Base-by-base conservation (phyloP, 2,329 filamentous ascomycete species). In the Penicillium capsulatum region DNA sequence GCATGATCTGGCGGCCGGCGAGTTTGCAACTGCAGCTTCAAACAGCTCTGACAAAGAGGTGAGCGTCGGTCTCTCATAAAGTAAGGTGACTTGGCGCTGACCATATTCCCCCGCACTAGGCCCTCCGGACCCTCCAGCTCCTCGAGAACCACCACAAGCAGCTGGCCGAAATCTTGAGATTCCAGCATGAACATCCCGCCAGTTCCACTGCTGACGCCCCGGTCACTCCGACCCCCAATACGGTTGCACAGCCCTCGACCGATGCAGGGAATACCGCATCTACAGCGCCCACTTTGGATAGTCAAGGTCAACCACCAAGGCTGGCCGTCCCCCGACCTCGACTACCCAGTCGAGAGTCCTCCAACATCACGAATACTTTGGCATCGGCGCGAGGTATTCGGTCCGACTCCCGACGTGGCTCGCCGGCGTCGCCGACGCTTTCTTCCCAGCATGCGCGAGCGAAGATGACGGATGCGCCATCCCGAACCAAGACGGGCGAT, bases 141-240 rank as follows among this genome's bases (percentile, higher is more conserved):
- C 81, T 98, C 42, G 88, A 96, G 65, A 77, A 86, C 48, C 88
- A 98, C 63, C 92, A 98, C 63, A 79, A 81, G 51, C 82, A 81
- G 47, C 81, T 97, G 9, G 88, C 90, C 11, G 80, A 84, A 48
- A 79, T 96, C 29, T 78, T 97, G 48, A 84, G 84, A 57, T 77
- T 84, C 30, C 83, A 86, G 26, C 68, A 73, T 61, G 75, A 76
- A 37, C 69, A 74, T 41, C 71, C 77, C 27, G 58, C 58, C 43
- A 45, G 42, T 14, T 42, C 48, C 11, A 37, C 40, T 19, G 13
- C 44, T 1, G 55, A 54, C 24, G n/a, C 41, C 5, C 28, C 51
- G 14, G 36, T 31, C 3, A 15, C 32, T 8, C 36, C 43, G 19
- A 17, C 37, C 6, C 29, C 44, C 11, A 37, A 46, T 9, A 28